Conservation (phyloP, 2,329 filamentous ascomycete species). For the Paramyrothecium sp. region DNA sequence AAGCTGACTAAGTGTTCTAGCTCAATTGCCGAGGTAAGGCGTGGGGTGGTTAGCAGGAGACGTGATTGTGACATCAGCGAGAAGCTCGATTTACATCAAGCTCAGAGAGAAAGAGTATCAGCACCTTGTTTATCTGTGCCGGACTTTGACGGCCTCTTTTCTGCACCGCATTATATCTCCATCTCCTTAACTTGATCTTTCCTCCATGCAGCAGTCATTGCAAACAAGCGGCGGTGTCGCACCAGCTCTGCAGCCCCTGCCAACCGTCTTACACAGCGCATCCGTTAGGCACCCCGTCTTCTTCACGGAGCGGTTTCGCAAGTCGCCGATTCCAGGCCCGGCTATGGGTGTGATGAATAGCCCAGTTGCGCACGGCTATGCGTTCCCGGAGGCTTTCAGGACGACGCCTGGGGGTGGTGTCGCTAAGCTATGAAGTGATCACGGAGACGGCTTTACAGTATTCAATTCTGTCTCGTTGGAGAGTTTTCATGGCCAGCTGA, state of each 20-base stretch:
- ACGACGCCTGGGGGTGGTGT: neutral
- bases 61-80: neutral
- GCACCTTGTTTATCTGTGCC: no score
- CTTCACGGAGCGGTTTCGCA: conserved; percentile 64
- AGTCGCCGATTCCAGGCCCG: conserved; percentile 42
- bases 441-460: neutral
- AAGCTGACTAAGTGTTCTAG: neutral
- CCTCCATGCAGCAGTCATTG: neutral
- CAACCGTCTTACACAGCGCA: conserved; percentile 21
- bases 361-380: conserved; percentile 60
- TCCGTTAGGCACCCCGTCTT: conserved; percentile 72
- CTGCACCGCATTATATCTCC: neutral
- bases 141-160: no score
- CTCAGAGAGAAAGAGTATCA: neutral
- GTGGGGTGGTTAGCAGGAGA: neutral
- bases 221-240: neutral
- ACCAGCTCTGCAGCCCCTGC: neutral
- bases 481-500: no score
- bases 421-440: neutral
- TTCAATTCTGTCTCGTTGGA: no score
- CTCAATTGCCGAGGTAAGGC: neutral
- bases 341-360: conserved; percentile 27
- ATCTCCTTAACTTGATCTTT: neutral
- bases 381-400: conserved; percentile 48
- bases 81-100: neutral